Evolutionary conservation across 345 rosid species (phyloP).

Genomic region (Cardamine chenopodiifolia): DNA sequence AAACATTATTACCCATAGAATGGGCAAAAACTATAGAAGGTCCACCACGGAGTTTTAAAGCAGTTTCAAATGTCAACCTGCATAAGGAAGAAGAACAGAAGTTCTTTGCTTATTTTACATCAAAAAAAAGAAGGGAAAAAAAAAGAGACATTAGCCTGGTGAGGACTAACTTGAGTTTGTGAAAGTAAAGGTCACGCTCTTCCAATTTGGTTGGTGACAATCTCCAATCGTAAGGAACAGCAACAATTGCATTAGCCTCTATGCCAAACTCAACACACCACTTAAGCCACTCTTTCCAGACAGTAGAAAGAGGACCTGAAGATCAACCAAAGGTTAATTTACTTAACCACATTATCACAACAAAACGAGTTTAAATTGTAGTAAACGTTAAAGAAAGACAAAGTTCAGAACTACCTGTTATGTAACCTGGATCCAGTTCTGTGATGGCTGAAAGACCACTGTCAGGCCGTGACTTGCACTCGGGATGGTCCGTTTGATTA

Average conservation of each 20-base stretch:
- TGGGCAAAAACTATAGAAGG: slow-evolving; percentile 95
- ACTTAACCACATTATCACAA: slow-evolving; percentile 6
- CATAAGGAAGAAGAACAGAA: slow-evolving; percentile 22
- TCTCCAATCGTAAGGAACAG: slow-evolving; percentile 99
- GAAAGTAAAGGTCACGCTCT: slow-evolving; percentile 97
- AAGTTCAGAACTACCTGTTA: slow-evolving; percentile 60
- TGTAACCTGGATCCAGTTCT: slow-evolving; percentile 95
- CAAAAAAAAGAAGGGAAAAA: not conserved
- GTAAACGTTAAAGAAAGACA: slow-evolving; percentile 7
- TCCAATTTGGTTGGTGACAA: slow-evolving; percentile 90
- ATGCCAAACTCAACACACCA: slow-evolving; percentile 99
- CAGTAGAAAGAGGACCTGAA: slow-evolving; percentile 94
- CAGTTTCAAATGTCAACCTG: slow-evolving; percentile 96
- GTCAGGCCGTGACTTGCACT: slow-evolving; percentile 95
- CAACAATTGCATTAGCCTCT: slow-evolving; percentile 90
- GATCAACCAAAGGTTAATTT: slow-evolving; percentile 20
- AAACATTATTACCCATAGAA: slow-evolving; percentile 95
- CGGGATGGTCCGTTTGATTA: slow-evolving; percentile 96
- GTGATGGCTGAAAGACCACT: slow-evolving; percentile 95
- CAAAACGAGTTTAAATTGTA: not conserved
- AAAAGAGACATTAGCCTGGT: slow-evolving; percentile 7
- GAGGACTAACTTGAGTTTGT: slow-evolving; percentile 83
- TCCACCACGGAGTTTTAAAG: slow-evolving; percentile 87
- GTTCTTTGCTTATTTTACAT: not conserved
- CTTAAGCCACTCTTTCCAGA: slow-evolving; percentile 99